Evolutionary conservation across 176 grass and related monocot genomes (phyloP).

Genomic region (Rhynchospora breviuscula): DNA sequence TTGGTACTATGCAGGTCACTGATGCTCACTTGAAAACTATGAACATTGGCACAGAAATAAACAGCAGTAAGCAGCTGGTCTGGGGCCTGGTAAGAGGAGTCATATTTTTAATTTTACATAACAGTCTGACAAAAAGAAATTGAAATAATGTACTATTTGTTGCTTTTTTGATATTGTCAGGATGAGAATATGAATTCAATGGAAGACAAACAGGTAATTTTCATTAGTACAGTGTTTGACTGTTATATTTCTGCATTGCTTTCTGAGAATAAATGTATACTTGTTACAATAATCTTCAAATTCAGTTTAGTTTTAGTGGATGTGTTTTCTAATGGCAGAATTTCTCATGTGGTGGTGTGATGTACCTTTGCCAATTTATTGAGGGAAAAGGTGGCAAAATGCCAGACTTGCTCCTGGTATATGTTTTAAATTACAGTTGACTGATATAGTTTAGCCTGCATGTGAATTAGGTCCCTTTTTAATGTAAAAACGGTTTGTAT

Average conservation of each 20-base stretch:
- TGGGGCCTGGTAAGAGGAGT: constrained; percentile 61
- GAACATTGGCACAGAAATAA: constrained; percentile 76
- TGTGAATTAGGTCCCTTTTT: not conserved
- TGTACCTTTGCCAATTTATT: constrained; percentile 96
- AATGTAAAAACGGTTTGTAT: not conserved
- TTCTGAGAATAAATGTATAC: not conserved
- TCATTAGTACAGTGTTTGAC: not conserved
- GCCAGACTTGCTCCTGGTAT: constrained; percentile 47
- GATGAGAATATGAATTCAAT: constrained; percentile 88
- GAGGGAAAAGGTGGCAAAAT: constrained; percentile 91
- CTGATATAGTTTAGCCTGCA: not conserved
- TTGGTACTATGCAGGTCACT: constrained; percentile 53
- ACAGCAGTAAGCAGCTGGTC: constrained; percentile 70
- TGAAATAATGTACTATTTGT: constrained; percentile 15
- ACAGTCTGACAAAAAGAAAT: not conserved
- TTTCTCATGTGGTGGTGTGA: constrained; percentile 79
- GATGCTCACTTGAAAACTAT: constrained; percentile 68
- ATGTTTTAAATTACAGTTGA: not conserved
- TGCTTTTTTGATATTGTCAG: constrained; percentile 28
- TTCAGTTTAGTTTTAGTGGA: constrained; percentile 14
- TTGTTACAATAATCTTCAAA: not conserved
- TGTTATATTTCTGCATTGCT: not conserved
- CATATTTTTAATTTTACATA: constrained; percentile 13
- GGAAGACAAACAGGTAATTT: constrained; percentile 76
- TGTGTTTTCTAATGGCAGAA: constrained; percentile 39